Conservation (phyloP, 1,284 basidiomycete species). For the Anthracocystis walkeri region DNA sequence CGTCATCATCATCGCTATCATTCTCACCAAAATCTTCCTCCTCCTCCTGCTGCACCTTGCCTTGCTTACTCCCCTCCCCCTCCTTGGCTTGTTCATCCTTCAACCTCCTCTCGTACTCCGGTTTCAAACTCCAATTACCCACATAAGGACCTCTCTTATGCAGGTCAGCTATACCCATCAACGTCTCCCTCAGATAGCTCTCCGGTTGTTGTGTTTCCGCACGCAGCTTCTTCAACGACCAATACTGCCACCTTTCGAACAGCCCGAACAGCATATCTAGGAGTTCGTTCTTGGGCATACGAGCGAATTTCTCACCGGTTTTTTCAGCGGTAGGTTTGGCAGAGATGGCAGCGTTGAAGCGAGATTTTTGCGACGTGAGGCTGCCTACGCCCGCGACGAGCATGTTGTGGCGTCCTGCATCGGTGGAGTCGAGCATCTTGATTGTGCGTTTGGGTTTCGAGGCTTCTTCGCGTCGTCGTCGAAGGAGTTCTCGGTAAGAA, state of each 20-base stretch:
- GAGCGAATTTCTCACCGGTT: slow-evolving; percentile 79
- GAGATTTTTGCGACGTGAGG: slow-evolving; percentile 31
- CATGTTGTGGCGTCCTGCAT: slow-evolving; percentile 69
- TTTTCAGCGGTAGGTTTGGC: slow-evolving; percentile 15
- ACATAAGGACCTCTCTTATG: slow-evolving; percentile 80
- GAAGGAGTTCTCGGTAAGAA: slow-evolving; percentile 71
- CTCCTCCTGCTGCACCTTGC: slow-evolving; percentile 15
- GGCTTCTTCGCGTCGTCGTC: slow-evolving; percentile 70
- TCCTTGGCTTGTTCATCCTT: slow-evolving; percentile 17
- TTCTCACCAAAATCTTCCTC: slow-evolving; percentile 45
- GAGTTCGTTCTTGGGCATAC: slow-evolving; percentile 88
- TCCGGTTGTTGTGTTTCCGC: slow-evolving; percentile 90
- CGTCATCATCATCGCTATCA: slow-evolving; percentile 28
- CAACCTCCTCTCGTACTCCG: slow-evolving; percentile 46
- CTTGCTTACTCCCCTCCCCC: neutral
- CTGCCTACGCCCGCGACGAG: slow-evolving; percentile 62
- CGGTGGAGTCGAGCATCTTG: slow-evolving; percentile 70
- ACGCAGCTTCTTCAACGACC: slow-evolving; percentile 83
- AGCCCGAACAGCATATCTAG: slow-evolving; percentile 84
- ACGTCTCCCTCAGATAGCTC: slow-evolving; percentile 86
- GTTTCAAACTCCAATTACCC: slow-evolving; percentile 71
- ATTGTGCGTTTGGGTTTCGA: slow-evolving; percentile 71
- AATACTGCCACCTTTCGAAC: slow-evolving; percentile 83
- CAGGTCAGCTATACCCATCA: slow-evolving; percentile 83
- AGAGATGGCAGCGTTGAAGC: slow-evolving; percentile 47